These are phyloP conservation scores for Spatholobus suberectus DNA, from an alignment of 306 rosid species.

Conservation along the genomic window DNA sequence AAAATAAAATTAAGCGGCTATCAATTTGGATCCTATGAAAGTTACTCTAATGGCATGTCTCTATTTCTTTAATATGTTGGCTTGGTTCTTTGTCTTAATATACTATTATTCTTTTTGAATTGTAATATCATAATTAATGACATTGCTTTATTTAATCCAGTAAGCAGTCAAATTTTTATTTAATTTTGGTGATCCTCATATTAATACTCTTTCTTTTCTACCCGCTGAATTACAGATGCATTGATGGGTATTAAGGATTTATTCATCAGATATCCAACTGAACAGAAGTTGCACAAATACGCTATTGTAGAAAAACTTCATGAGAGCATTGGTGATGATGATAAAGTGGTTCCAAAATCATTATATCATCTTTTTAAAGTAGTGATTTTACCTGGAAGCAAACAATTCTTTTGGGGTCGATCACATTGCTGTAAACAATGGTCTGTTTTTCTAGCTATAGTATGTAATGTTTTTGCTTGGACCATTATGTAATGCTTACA, in stretches of 20 bases:
- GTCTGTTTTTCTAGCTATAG: too few species aligned
- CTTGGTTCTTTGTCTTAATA: neutral
- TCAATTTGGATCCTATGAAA: conserved; percentile 2
- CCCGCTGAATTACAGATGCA: conserved; percentile 60
- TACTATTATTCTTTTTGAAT: conserved; percentile 8
- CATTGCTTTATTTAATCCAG: neutral
- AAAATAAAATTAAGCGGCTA: conserved; percentile 1
- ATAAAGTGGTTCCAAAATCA: conserved; percentile 71
- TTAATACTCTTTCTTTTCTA: conserved; percentile 23
- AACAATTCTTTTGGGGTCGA: too few species aligned
- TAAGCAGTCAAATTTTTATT: conserved; percentile 11
- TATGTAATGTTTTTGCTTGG: too few species aligned
- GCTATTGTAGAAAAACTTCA: conserved; percentile 77
- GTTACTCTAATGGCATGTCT: neutral
- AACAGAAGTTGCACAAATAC: conserved; percentile 69
- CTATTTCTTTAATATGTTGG: conserved; percentile 2
- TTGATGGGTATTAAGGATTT: conserved; percentile 83
- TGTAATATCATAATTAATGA: neutral
- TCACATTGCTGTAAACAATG: too few species aligned
- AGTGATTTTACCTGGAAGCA: conserved; percentile 75
- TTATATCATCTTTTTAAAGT: conserved; percentile 72
- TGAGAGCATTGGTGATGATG: conserved; percentile 82
- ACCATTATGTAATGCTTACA: too few species aligned
- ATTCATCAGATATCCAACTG: conserved; percentile 68
- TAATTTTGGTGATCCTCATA: conserved; percentile 17